These are phyloP conservation scores for Echeveria elegans DNA, from an alignment of 164 flowering plant genomes.

Conservation along the genomic window DNA sequence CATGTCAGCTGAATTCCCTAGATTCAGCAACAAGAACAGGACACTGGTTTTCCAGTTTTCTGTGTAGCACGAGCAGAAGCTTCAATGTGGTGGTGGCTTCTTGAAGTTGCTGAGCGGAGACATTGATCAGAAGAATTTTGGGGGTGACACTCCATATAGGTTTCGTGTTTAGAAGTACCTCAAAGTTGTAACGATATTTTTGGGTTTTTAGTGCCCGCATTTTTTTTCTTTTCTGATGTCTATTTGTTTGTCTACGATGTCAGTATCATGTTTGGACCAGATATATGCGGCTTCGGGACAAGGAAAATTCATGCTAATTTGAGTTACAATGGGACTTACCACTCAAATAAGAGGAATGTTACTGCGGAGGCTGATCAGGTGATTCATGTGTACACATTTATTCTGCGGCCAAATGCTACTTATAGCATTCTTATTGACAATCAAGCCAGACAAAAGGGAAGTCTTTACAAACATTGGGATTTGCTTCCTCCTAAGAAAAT, in stretches of 20 bases:
- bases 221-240: slow-evolving; percentile 8
- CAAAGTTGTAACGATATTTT: background rate
- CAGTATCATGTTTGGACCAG: slow-evolving; percentile 56
- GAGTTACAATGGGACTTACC: slow-evolving; percentile 43
- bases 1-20: slow-evolving; percentile 84
- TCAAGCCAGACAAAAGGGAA: slow-evolving; percentile 72
- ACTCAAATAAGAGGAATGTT: slow-evolving; percentile 84
- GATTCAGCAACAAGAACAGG: slow-evolving; percentile 85
- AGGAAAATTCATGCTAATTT: slow-evolving; percentile 92
- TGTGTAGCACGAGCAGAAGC: slow-evolving; percentile 93
- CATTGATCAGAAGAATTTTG: slow-evolving; percentile 81
- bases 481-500: slow-evolving; percentile 83
- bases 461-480: slow-evolving; percentile 81
- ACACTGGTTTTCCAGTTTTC: slow-evolving; percentile 87
- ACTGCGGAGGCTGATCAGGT: slow-evolving; percentile 95
- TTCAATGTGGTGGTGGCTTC: slow-evolving; percentile 99
- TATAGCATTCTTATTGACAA: slow-evolving; percentile 87
- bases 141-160: slow-evolving; percentile 97
- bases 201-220: background rate
- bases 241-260: background rate
- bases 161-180: slow-evolving; percentile 5
- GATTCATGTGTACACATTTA: slow-evolving; percentile 80
- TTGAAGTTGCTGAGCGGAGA: slow-evolving; percentile 92
- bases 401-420: slow-evolving; percentile 85
- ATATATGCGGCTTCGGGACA: slow-evolving; percentile 86